Base-by-base conservation (phyloP, 345 rosid genomes). In the Noccaea bulbosa region DNA sequence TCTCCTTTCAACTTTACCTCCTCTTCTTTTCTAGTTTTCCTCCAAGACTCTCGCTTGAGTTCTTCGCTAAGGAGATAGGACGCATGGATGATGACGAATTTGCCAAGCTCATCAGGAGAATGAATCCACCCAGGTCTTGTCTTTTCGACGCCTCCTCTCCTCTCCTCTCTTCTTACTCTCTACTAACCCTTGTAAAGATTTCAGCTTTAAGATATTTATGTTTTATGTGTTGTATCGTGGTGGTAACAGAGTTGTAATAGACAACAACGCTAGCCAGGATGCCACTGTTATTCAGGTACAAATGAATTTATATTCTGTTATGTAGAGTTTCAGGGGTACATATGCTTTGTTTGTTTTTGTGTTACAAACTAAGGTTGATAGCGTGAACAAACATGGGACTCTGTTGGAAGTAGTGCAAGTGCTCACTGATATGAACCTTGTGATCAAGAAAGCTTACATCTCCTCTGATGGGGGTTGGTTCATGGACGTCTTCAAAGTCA, bases 381-480 rank as follows among this genome's bases (percentile, higher is more conserved):
- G 92, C 75, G 82, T 83, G 35, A 88, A 86, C 82, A 88, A 85
- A 77, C 96, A 87, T 59, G 98, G 96, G 53, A 87, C 88, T 67
- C 92, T 93, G 12, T 87, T 93, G 40, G 88, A 93, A 80, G 98
- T 90, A 60, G 82, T 90, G 49, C 97, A 93, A 81, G 97, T 87
- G 66, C 93, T 93, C 51, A 87, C 85, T 27, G 96, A 90, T 75
- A 80, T 87, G 92, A 82, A 93, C 68, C 93, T 93, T 69, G 77
- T 83, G 22, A 93, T 93, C 52, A 93, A 73, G 11, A 93, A 93
- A 78, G 98, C 98, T 6, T 81, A 93, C 72, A 88, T 93, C 69
- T 85, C 97, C 9, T 93, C 92, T 64, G 97, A 93, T 83, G 92
- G 90, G 0, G 97, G 88, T 55, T 93, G 98, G 98, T 90, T 93